These are phyloP conservation scores for Cotoneaster glaucophyllus DNA, from an alignment of 306 rosid genomes.

Conservation along the genomic window DNA sequence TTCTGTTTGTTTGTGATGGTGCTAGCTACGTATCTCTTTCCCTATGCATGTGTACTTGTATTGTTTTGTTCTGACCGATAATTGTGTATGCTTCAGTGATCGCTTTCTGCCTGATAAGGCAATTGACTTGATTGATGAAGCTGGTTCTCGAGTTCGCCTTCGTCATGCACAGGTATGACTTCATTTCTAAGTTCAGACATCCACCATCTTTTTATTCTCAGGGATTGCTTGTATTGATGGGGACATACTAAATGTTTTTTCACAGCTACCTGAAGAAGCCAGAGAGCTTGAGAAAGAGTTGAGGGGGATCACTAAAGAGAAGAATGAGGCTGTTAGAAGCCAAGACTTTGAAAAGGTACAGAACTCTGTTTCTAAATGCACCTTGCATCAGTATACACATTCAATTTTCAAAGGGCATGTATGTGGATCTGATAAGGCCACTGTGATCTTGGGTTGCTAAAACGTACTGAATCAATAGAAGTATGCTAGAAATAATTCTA, in stretches of 20 bases:
- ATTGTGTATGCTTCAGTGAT: conserved; percentile 48
- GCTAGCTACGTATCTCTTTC: not conserved
- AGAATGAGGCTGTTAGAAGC: conserved; percentile 82
- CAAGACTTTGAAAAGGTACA: conserved; percentile 93
- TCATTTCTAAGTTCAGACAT: not conserved
- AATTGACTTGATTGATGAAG: conserved; percentile 92
- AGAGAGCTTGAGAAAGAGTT: conserved; percentile 81
- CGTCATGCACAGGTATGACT: conserved; percentile 82
- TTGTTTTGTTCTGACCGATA: not conserved
- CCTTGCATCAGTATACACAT: not conserved
- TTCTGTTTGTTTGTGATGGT: not conserved
- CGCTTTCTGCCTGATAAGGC: conserved; percentile 96
- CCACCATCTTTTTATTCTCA: not conserved
- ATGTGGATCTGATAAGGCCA: not conserved
- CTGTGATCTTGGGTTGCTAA: not conserved
- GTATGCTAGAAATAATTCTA: not conserved
- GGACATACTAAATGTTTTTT: conserved; percentile 5
- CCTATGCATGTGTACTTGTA: not conserved
- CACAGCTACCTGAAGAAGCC: conserved; percentile 89
- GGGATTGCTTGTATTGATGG: conserved; percentile 13
- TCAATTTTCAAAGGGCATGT: not conserved
- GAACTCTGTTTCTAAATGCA: not conserved
- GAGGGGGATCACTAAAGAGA: conserved; percentile 86
- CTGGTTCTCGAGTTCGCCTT: conserved; percentile 91
- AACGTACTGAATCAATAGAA: not conserved